A percentile compares a stretch with the other conserved stretches of the same genome.
Evolutionary conservation across 148 eudicot species (phyloP).

Genomic region (Linanthus parryae): DNA sequence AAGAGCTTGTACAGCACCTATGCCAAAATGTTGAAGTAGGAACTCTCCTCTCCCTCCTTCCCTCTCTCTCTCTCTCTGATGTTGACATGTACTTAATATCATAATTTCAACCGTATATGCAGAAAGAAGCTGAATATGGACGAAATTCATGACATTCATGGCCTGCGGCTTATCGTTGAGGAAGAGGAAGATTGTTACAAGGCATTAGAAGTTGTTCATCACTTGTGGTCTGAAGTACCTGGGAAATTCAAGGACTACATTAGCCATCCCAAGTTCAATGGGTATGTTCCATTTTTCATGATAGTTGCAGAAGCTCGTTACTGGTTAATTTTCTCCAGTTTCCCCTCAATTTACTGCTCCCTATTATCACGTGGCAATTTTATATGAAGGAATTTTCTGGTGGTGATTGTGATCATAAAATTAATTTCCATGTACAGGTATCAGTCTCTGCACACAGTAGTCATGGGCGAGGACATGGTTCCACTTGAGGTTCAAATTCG

Average conservation of each 20-base stretch:
- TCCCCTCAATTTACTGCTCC: no score
- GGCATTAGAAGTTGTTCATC: slow-evolving; percentile 67
- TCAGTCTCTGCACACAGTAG: slow-evolving; percentile 88
- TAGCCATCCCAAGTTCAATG: slow-evolving; percentile 68
- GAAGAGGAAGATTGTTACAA: slow-evolving; percentile 81
- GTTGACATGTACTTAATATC: neutral
- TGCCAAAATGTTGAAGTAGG: slow-evolving; percentile 84
- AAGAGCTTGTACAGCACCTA: slow-evolving; percentile 92
- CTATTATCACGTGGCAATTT: no score
- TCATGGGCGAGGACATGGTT: slow-evolving; percentile 61
- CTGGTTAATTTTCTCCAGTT: no score
- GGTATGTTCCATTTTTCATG: slow-evolving; percentile 55
- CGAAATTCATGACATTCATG: slow-evolving; percentile 89
- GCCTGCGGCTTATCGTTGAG: slow-evolving; percentile 86
- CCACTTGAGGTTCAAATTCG: slow-evolving; percentile 96
- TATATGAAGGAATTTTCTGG: no score
- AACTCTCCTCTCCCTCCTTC: slow-evolving; percentile 10
- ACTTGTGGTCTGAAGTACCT: slow-evolving; percentile 85
- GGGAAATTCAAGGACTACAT: slow-evolving; percentile 90
- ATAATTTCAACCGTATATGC: slow-evolving; percentile 7
- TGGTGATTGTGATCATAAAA: neutral
- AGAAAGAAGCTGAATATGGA: slow-evolving; percentile 86
- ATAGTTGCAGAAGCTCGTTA: no score
- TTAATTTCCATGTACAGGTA: slow-evolving; percentile 32
- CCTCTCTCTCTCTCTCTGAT: neutral